Evolutionary conservation across 768 basidiomycete genomes (phyloP).

Genomic region (Gymnopilus dilepis): DNA sequence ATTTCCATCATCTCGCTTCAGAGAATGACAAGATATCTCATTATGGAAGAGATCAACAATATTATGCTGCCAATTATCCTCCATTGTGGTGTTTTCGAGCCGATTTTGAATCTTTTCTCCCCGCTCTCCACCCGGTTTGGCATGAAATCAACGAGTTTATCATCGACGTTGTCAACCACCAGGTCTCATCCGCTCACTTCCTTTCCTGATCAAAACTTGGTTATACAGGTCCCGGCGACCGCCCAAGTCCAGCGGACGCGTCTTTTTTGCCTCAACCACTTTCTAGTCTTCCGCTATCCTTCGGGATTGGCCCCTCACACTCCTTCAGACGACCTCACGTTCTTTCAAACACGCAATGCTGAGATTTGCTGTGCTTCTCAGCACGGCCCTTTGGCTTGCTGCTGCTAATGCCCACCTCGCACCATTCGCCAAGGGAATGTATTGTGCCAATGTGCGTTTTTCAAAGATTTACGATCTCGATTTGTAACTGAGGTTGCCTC

Average conservation of each 20-base stretch:
- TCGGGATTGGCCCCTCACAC: slow-evolving; percentile 15
- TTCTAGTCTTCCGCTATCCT: slow-evolving; percentile 10
- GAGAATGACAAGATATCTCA: background rate
- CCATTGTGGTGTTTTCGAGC: background rate
- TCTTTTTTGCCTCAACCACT: slow-evolving; percentile 9
- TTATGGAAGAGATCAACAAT: background rate
- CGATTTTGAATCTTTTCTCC: background rate
- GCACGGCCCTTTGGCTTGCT: slow-evolving; percentile 19
- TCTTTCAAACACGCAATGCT: slow-evolving; percentile 20
- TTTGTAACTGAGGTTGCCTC: background rate
- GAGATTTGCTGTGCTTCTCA: slow-evolving; percentile 16
- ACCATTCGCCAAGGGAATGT: slow-evolving; percentile 50
- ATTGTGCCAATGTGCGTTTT: slow-evolving; percentile 46
- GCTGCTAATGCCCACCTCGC: slow-evolving; percentile 46
- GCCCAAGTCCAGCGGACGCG: slow-evolving; percentile 3
- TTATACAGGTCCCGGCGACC: slow-evolving; percentile 13
- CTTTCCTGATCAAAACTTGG: slow-evolving; percentile 23
- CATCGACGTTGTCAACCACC: background rate
- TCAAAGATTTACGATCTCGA: background rate
- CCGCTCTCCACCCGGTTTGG: background rate
- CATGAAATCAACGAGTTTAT: background rate
- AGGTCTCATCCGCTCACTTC: slow-evolving; percentile 18
- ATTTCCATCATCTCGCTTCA: background rate
- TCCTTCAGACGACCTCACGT: slow-evolving; percentile 12
- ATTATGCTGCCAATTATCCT: background rate